Evolutionary conservation across 176 grass and related monocot genomes (phyloP).

Genomic region (Eremochloa ophiuroides): DNA sequence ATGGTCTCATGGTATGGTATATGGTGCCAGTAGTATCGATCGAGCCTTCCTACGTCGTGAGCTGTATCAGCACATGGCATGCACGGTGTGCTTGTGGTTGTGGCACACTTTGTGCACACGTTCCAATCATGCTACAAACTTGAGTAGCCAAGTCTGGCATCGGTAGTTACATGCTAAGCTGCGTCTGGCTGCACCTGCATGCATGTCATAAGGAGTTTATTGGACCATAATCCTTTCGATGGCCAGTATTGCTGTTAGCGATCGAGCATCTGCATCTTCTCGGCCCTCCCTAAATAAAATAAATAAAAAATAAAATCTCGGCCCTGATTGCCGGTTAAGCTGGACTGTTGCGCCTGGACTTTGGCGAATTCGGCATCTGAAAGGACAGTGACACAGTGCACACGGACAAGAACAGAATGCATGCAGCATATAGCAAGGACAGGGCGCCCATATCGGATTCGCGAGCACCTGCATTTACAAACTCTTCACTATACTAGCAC

Average conservation of each 20-base stretch:
- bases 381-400: not conserved
- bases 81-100: not conserved
- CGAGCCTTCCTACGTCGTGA: not conserved
- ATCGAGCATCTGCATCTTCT: not conserved
- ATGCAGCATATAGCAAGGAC: not conserved
- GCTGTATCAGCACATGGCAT: not conserved
- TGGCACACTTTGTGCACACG: not conserved
- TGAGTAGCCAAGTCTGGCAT: not conserved
- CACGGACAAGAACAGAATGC: not conserved
- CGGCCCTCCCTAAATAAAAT: no score
- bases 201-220: not conserved
- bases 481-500: not conserved
- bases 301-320: no score
- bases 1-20: not conserved
- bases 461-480: conserved; percentile 19
- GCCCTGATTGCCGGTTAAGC: not conserved
- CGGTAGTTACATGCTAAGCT: not conserved
- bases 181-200: not conserved
- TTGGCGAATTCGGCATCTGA: not conserved
- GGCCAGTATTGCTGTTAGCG: not conserved
- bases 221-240: not conserved
- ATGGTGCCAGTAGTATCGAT: not conserved
- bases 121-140: not conserved
- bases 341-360: not conserved
- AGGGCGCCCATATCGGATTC: not conserved